A percentile compares a stretch with the other conserved stretches of the same genome.
phyloP scores from a whole-genome alignment of 441 rosid genomes.

The Pelargonium fulgidum region DNA sequence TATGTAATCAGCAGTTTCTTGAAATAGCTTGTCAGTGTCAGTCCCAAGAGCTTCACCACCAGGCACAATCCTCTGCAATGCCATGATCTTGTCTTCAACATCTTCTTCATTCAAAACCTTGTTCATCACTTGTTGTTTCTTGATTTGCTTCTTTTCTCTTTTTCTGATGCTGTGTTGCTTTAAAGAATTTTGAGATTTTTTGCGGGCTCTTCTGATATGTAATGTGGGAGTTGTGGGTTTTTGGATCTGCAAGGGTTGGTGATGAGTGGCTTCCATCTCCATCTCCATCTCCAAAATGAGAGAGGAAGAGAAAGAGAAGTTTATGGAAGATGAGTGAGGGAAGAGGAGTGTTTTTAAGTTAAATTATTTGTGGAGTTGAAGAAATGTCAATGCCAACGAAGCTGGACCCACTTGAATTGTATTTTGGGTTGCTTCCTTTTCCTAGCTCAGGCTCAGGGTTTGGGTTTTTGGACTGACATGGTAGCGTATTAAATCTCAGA shows the following conservation, averaged over 20 bases:
- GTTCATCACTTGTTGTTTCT: slow-evolving; percentile 17
- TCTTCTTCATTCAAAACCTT: no score
- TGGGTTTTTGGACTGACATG: background rate
- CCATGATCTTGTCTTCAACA: slow-evolving; percentile 48
- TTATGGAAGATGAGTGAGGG: slow-evolving; percentile 11
- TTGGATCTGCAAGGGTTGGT: slow-evolving; percentile 17
- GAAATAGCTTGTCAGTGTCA: slow-evolving; percentile 51
- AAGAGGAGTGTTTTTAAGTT: slow-evolving; percentile 1
- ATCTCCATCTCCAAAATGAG: slow-evolving; percentile 12
- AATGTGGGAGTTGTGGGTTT: slow-evolving; percentile 20
- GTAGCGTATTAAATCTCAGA: no score
- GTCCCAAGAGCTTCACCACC: slow-evolving; percentile 50
- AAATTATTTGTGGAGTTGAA: slow-evolving; percentile 27
- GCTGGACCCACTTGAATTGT: slow-evolving; percentile 25
- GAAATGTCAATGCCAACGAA: slow-evolving; percentile 45
- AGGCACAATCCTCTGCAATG: slow-evolving; percentile 65
- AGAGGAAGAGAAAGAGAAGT: slow-evolving; percentile 16
- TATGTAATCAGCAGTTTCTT: slow-evolving; percentile 64
- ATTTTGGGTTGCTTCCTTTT: no score
- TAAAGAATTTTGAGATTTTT: slow-evolving; percentile 21
- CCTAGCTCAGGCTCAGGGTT: background rate
- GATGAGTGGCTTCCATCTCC: slow-evolving; percentile 20
- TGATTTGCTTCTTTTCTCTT: slow-evolving; percentile 16
- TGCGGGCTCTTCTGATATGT: slow-evolving; percentile 9
- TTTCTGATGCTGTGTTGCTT: slow-evolving; percentile 22